Conservation (phyloP, 306 rosid genomes). For the Dryas drummondii region DNA sequence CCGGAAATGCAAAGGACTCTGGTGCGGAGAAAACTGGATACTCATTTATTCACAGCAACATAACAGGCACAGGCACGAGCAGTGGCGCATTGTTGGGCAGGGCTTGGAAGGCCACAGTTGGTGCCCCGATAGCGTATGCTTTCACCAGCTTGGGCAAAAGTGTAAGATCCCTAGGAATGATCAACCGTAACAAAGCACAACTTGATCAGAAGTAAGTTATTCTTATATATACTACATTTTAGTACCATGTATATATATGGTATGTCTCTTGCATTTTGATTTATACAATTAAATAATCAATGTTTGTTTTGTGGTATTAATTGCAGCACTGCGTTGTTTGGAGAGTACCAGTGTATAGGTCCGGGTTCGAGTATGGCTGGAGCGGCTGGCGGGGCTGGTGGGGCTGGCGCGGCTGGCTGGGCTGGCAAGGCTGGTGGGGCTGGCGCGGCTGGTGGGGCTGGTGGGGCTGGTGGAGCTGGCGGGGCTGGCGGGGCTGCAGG, state of each 20-base stretch:
- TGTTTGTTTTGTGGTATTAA: background rate
- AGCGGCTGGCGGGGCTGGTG: too few species aligned
- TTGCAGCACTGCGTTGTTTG: conserved; percentile 34
- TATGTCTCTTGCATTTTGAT: too few species aligned
- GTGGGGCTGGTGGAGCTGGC: too few species aligned
- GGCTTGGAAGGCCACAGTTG: conserved; percentile 40
- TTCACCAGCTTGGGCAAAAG: conserved; percentile 30
- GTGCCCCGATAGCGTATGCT: conserved; percentile 38
- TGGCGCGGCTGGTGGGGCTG: too few species aligned
- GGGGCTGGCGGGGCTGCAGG: too few species aligned
- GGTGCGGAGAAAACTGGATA: conserved; percentile 18
- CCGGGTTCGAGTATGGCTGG: conserved; percentile 14
- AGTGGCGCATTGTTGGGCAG: conserved; percentile 44
- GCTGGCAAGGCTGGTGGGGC: too few species aligned
- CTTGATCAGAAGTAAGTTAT: conserved; percentile 20
- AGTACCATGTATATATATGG: too few species aligned
- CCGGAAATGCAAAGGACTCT: conserved; percentile 44
- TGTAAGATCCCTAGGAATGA: conserved; percentile 41
- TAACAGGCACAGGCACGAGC: conserved; percentile 33
- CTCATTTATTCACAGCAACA: conserved; percentile 50
- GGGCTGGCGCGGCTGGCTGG: too few species aligned
- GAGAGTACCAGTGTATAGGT: conserved; percentile 43
- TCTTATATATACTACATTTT: too few species aligned
- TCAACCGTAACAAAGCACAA: background rate
- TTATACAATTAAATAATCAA: background rate